A percentile compares a stretch with the other conserved stretches of the same genome.
Evolutionary conservation across 169 alveolate species (phyloP).

Genomic region (Perkinsus marinus): DNA sequence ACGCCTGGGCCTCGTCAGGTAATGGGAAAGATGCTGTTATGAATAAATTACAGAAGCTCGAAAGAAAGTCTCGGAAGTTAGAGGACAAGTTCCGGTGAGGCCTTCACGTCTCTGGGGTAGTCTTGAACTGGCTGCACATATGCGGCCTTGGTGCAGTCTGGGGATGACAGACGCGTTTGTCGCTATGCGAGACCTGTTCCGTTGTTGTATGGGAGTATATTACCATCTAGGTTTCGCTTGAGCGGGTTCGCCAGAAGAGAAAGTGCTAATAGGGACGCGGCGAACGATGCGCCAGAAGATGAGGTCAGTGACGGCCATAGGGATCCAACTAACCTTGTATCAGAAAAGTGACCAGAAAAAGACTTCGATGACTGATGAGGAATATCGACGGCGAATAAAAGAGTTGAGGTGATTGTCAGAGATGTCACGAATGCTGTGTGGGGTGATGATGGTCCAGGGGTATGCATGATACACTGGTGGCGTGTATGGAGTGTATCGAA

Average conservation of each 20-base stretch:
- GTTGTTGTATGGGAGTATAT: no score
- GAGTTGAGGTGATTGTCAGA: not conserved
- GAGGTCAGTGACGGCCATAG: not conserved
- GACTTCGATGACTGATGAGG: not conserved
- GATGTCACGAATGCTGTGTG: not conserved
- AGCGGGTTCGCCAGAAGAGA: not conserved
- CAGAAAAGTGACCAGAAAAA: not conserved
- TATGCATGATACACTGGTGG: not conserved
- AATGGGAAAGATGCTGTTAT: not conserved
- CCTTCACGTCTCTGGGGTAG: no score
- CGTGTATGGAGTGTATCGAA: not conserved
- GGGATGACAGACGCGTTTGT: no score
- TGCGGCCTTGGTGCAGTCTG: no score
- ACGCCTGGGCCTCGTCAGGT: not conserved
- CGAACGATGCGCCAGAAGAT: not conserved
- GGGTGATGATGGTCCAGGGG: not conserved
- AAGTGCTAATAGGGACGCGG: not conserved
- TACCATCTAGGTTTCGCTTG: conserved; percentile 1
- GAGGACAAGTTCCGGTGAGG: conserved; percentile 1
- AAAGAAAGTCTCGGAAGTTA: not conserved
- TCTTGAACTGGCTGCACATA: no score
- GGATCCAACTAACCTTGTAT: not conserved
- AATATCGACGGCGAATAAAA: not conserved
- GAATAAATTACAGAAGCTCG: not conserved
- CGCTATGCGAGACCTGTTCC: no score